Evolutionary conservation across 75 land plant species (phyloP).

Genomic region (Chamaecyparis obtusa): DNA sequence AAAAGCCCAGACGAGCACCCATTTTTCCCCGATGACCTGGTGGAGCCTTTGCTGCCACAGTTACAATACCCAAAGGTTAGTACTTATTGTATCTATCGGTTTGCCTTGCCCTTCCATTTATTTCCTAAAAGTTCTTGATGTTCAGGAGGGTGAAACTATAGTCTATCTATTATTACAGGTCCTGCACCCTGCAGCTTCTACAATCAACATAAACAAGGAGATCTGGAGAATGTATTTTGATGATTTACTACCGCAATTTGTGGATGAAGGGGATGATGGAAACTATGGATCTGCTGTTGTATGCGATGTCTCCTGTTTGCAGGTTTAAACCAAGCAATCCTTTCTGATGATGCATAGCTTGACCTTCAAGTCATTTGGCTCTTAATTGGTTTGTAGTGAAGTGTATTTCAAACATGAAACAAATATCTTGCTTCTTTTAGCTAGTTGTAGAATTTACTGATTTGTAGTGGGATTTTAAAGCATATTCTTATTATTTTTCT

Average conservation of each 20-base stretch:
- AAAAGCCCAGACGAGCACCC: conserved; percentile 76
- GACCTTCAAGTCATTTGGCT: neutral
- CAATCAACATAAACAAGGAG: conserved; percentile 52
- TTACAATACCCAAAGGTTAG: conserved; percentile 45
- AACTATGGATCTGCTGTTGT: conserved; percentile 81
- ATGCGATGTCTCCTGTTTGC: conserved; percentile 77
- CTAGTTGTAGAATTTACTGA: neutral
- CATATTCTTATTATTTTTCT: neutral
- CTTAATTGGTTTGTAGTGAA: neutral
- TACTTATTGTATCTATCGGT: neutral
- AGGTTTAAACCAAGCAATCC: conserved; percentile 38
- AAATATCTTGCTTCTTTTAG: neutral
- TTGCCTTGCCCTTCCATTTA: neutral
- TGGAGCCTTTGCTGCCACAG: conserved; percentile 45
- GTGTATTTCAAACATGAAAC: neutral
- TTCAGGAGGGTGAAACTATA: neutral
- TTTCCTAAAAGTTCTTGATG: neutral
- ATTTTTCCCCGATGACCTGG: conserved; percentile 67
- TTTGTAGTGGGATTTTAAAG: neutral
- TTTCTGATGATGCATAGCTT: neutral
- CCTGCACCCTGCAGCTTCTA: conserved; percentile 59
- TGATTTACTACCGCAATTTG: conserved; percentile 59
- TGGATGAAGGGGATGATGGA: conserved; percentile 80
- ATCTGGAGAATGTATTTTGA: conserved; percentile 69
- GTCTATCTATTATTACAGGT: conserved; percentile 41